These are phyloP conservation scores for Lecanoromycetidae sp. DNA, from an alignment of 2,329 filamentous ascomycete genomes.

Conservation along the genomic window DNA sequence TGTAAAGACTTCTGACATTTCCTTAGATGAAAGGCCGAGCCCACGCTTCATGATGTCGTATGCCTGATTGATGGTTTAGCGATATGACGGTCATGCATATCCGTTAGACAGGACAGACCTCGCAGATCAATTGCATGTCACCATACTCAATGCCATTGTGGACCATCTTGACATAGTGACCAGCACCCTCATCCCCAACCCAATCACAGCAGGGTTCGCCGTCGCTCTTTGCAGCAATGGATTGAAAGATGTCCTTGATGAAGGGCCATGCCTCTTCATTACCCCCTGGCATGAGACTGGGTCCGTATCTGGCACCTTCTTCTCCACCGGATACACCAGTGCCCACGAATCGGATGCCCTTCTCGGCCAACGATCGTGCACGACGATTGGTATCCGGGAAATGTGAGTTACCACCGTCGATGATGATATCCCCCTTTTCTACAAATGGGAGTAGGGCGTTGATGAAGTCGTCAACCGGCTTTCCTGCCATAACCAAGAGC, in stretches of 20 bases:
- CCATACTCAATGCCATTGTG: conserved; percentile 99
- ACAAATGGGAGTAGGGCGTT: conserved; percentile 79
- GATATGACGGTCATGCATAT: not conserved
- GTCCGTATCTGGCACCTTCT: conserved; percentile 95
- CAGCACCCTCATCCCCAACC: conserved; percentile 98
- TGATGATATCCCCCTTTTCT: conserved; percentile 89
- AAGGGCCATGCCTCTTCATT: conserved; percentile 95
- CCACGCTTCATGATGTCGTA: conserved; percentile 99
- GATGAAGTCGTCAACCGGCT: conserved; percentile 98
- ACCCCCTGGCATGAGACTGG: conserved; percentile 97
- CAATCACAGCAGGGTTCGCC: conserved; percentile 97
- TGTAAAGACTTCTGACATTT: conserved; percentile 87
- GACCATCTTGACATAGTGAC: conserved; percentile 99
- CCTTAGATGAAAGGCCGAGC: conserved; percentile 75
- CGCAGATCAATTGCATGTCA: conserved; percentile 99
- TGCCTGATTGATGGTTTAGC: conserved; percentile 46
- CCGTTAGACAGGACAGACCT: conserved; percentile 48
- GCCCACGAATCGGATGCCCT: conserved; percentile 93
- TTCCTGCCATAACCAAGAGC: conserved; percentile 97
- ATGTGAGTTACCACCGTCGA: conserved; percentile 98
- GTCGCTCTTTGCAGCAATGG: conserved; percentile 94
- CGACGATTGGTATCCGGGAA: conserved; percentile 98
- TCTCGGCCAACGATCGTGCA: conserved; percentile 70
- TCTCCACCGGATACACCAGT: conserved; percentile 97
- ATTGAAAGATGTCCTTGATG: conserved; percentile 99